Percentiles rank a stretch among this genome's conserved stretches.
Conservation (phyloP, 345 rosid species). For the Hirschfeldia incana region DNA sequence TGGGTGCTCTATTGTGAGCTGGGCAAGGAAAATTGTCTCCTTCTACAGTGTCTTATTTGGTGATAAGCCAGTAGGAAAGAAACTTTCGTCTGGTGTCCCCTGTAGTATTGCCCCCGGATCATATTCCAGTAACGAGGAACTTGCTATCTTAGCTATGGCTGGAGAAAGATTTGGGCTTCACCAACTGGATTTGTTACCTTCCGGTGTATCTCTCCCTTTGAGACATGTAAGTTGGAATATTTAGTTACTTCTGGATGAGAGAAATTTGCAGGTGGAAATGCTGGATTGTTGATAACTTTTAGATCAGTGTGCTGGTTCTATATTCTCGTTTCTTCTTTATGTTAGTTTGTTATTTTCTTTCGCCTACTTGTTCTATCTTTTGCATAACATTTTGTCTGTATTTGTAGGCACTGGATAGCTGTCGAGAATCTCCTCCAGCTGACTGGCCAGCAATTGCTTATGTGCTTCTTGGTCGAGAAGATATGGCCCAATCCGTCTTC, state of each 20-base stretch:
- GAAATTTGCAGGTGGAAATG: conserved; percentile 14
- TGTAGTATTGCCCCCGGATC: conserved; percentile 84
- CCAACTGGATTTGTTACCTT: conserved; percentile 81
- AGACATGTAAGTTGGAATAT: conserved; percentile 76
- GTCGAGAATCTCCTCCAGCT: conserved; percentile 90
- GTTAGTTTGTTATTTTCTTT: conserved; percentile 8
- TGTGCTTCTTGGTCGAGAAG: conserved; percentile 93
- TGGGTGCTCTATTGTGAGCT: conserved; percentile 68
- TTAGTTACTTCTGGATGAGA: conserved; percentile 9
- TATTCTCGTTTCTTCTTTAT: conserved; percentile 11
- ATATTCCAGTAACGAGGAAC: conserved; percentile 69
- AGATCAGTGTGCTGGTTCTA: not conserved
- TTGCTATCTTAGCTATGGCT: conserved; percentile 85
- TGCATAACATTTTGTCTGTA: conserved; percentile 25
- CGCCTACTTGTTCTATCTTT: conserved; percentile 17
- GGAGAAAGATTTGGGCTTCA: conserved; percentile 94
- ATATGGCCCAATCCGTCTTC: conserved; percentile 70
- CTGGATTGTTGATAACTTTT: conserved; percentile 14
- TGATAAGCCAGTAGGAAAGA: conserved; percentile 62
- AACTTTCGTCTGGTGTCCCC: conserved; percentile 71
- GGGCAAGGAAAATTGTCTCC: conserved; percentile 80
- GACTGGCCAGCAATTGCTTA: conserved; percentile 97
- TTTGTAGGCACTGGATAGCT: conserved; percentile 79
- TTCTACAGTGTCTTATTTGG: conserved; percentile 84
- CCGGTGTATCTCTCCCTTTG: conserved; percentile 89